Conservation (phyloP, 495 filamentous ascomycete genomes). For the Xylaria venustula region DNA sequence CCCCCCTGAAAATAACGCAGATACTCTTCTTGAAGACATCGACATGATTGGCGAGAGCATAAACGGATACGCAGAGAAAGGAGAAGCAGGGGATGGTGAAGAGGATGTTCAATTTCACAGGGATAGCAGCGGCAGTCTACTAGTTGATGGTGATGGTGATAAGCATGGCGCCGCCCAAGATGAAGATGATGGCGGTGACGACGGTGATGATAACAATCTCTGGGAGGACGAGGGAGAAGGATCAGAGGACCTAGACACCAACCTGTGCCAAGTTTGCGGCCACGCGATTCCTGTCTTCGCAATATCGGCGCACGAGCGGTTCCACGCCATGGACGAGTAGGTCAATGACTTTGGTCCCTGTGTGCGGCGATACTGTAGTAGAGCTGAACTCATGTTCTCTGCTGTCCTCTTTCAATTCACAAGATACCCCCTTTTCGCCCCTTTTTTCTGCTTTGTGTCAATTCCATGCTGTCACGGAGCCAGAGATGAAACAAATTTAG, state of each 20-base stretch:
- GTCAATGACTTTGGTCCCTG: too few species aligned
- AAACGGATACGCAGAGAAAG: constrained; percentile 14
- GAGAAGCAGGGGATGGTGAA: neutral
- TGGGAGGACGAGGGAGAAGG: constrained; percentile 50
- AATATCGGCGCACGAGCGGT: constrained; percentile 67
- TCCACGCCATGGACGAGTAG: constrained; percentile 51
- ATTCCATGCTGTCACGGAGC: too few species aligned
- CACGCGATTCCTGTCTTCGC: constrained; percentile 70
- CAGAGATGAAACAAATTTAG: too few species aligned
- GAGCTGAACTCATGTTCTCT: too few species aligned
- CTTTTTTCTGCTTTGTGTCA: too few species aligned
- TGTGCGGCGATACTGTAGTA: too few species aligned
- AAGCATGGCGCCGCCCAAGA: too few species aligned
- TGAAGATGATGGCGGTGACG: constrained; percentile 20
- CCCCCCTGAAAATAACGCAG: neutral
- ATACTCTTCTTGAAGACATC: neutral
- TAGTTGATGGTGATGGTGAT: too few species aligned
- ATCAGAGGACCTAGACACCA: constrained; percentile 53
- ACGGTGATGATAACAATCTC: constrained; percentile 30
- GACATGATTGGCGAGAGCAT: neutral
- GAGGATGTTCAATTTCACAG: neutral
- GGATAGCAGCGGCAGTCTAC: constrained; percentile 11
- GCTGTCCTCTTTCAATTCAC: neutral
- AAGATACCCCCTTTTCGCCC: constrained; percentile 4
- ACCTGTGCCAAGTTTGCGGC: constrained; percentile 50